Base-by-base conservation (phyloP, 306 rosid species). In the Pterocarpus santalinus region DNA sequence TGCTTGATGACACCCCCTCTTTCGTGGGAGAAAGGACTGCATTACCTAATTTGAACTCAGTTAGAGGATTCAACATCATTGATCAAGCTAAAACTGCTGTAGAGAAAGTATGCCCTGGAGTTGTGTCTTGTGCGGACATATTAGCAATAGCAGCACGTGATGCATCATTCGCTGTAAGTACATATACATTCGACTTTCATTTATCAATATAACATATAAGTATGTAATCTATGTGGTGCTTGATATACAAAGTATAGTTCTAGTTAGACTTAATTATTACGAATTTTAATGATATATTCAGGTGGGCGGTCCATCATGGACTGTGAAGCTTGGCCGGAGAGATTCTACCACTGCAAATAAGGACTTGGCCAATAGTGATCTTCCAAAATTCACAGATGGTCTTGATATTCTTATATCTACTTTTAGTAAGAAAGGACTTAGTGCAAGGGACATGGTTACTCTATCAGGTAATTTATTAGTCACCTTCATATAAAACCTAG, bases 111-210 rank as follows among this genome's bases (percentile, higher is more conserved):
- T 92, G 91, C 51, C 92, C 94, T 0, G 87, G 88, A 15, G 84
- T 75, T 14, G 81, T 81, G 44, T 81, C 85, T 1, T 81, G 85
- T 36, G 84, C 84, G 2, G 84, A 80, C 32, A 83, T 91, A 4
- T 65, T 91, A 0, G 90, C 97, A 1, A 78, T 90, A 0, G 91
- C 90, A 1, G 91, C 97, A 47, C 81, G 93, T 17, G 94, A 92
- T 63, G 90, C 94, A 5, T 86, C 97, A 0, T 86, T 88, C 39
- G 80, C 85, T 3, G 90, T 89, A 22, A 81, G 84, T 56, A 35
- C 47, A 38, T 5, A 38, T 38, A 38, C 5, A 38, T 3, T 22
- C 28, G 28, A 22, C 28, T 22, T 22, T 22, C 28, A 36, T 36
- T 36, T 36, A 36, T 36, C 0, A 36, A 4, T 22, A 22, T 1